Base-by-base conservation (phyloP, 345 rosid species). In the Dovyalis caffra region DNA sequence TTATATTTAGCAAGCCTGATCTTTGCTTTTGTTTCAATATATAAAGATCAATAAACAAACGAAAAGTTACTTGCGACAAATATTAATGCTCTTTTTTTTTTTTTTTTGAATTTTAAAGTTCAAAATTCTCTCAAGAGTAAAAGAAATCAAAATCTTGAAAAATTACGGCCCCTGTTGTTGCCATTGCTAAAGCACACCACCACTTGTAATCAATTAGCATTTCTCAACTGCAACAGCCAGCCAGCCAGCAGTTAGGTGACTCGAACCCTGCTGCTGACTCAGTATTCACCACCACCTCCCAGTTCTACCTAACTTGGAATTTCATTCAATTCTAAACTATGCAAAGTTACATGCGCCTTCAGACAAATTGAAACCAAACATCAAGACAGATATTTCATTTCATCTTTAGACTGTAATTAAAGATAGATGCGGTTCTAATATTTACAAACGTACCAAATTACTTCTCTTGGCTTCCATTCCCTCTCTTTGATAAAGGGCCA, bases 401-500 rank as follows among this genome's bases (percentile, higher is more conserved):
- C 70, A 53, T 49, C 73, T 69, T 73, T 28, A 76, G 15, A 34
- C 49, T 35, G 61, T 64, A 71, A 63, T 21, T 49, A 26, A 45
- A 72, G 66, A 71, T 68, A 66, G 78, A 78, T 77, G 73, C 57
- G 62, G 70, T 61, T 85, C 74, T 72, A 57, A 75, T 65, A 67
- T 80, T 77, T 82, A 80, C 75, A 65, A 58, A 83, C 93, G 70
- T 89, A 90, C 97, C 96, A 81, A 83, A 78, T 85, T 86, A 82
- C 78, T 89, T 83, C 82, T 70, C 85, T 85, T 95, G 68, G 87
- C 80, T 70, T 85, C 82, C 88, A 80, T 83, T 79, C 82, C 92
- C 80, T 88, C 96, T 82, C 85, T 88, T 53, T 79, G 92, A 83
- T 87, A 88, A 74, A 84, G 83, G 76, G 91, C 92, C 84, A 83